phyloP scores from a whole-genome alignment of 2,329 filamentous ascomycete species.

The Lachnellula subtilissima region DNA sequence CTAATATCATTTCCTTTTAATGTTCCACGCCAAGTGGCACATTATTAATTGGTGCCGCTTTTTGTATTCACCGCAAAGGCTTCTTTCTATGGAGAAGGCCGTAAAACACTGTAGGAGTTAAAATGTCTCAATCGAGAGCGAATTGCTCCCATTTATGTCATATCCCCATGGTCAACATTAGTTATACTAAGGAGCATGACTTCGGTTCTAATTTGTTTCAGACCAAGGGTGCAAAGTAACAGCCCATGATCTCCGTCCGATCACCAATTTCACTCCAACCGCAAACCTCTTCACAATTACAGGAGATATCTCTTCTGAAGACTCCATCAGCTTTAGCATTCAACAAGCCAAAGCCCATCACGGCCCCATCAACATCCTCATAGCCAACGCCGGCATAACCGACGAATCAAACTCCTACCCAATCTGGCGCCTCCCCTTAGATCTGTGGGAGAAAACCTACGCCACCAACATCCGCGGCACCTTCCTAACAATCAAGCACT shows the following conservation, averaged over 20 bases:
- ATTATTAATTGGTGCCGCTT: too few species aligned
- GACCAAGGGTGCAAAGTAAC: constrained; percentile 51
- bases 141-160: background rate
- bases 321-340: constrained; percentile 39
- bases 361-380: constrained; percentile 47
- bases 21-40: too few species aligned
- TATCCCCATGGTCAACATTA: background rate
- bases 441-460: constrained; percentile 49
- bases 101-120: background rate
- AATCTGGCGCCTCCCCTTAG: constrained; percentile 48
- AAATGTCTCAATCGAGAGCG: too few species aligned
- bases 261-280: constrained; percentile 29
- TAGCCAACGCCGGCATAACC: constrained; percentile 48
- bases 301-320: constrained; percentile 45
- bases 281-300: constrained; percentile 37
- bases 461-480: constrained; percentile 46
- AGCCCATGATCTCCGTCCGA: constrained; percentile 43
- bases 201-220: constrained; percentile 20
- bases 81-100: too few species aligned
- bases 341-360: constrained; percentile 39
- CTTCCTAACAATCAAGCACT: constrained; percentile 53
- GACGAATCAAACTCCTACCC: constrained; percentile 44
- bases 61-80: too few species aligned
- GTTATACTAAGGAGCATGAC: background rate
- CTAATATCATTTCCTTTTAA: too few species aligned